Evolutionary conservation across 78 protist genomes (phyloP).

Genomic region (Carpediemonas membranifera): DNA sequence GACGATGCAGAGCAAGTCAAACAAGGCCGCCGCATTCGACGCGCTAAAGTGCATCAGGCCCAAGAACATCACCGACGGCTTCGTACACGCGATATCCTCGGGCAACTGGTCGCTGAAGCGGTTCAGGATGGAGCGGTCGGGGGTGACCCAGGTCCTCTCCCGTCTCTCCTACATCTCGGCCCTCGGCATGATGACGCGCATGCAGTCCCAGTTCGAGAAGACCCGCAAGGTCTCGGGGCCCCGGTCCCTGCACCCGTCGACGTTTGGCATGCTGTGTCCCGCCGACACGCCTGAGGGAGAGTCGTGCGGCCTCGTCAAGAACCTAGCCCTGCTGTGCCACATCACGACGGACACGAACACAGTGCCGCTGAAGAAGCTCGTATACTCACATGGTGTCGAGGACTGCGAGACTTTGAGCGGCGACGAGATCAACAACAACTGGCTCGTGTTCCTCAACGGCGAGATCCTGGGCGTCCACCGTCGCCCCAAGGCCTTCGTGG

Average conservation of each 20-base stretch:
- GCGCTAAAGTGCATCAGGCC: conserved; percentile 4
- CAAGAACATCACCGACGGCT: conserved; percentile 66
- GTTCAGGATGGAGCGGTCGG: conserved; percentile 85
- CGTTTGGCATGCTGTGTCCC: conserved; percentile 98
- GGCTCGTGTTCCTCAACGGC: conserved; percentile 81
- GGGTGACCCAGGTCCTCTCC: conserved; percentile 81
- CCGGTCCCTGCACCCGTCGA: conserved; percentile 72
- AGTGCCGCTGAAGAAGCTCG: conserved; percentile 30
- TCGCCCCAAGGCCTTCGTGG: conserved; percentile 40
- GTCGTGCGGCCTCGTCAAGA: conserved; percentile 96
- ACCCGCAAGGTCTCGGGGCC: conserved; percentile 91
- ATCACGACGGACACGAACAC: conserved; percentile 77
- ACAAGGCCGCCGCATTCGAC: neutral
- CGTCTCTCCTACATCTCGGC: conserved; percentile 89
- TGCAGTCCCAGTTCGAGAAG: conserved; percentile 91
- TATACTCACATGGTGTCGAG: conserved; percentile 65
- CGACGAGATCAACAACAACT: conserved; percentile 40
- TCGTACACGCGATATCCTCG: conserved; percentile 71
- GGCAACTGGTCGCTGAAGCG: conserved; percentile 97
- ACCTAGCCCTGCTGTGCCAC: conserved; percentile 88
- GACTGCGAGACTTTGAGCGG: conserved; percentile 51
- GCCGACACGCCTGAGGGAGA: conserved; percentile 99
- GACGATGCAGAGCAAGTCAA: conserved; percentile 11
- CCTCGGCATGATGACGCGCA: conserved; percentile 95
- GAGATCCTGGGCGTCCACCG: conserved; percentile 78